phyloP scores from a whole-genome alignment of 192 early-diverging fungal species.

The Rhizophagus prolifer region DNA sequence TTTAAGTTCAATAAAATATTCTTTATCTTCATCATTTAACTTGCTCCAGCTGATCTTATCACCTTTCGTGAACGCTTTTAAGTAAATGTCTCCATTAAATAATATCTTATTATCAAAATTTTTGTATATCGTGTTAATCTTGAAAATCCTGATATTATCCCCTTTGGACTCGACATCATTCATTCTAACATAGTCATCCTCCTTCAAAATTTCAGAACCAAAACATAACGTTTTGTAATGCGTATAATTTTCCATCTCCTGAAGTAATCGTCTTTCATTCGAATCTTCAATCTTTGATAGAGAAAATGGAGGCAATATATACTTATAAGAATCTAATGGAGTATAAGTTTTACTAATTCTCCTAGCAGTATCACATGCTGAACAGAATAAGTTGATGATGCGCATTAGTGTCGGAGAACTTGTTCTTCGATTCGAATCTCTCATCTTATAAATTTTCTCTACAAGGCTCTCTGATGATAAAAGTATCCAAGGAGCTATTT shows the following conservation, averaged over 20 bases:
- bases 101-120: constrained; percentile 5
- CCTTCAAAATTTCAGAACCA: constrained; percentile 1
- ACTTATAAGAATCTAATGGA: background rate
- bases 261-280: background rate
- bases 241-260: background rate
- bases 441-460: background rate
- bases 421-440: background rate
- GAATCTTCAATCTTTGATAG: background rate
- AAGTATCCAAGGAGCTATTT: background rate
- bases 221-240: background rate
- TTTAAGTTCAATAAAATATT: background rate
- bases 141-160: background rate
- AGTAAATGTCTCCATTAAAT: constrained; percentile 5
- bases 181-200: constrained; percentile 5
- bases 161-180: background rate
- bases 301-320: background rate
- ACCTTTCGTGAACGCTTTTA: background rate
- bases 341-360: background rate
- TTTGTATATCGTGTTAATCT: constrained; percentile 10
- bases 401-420: background rate
- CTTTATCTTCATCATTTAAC: constrained; percentile 5
- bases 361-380: background rate
- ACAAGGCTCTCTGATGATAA: background rate
- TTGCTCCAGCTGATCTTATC: background rate
- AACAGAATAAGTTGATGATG: background rate